Conservation (phyloP, 2,329 filamentous ascomycete species). For the Ophiostoma fasciatum region DNA sequence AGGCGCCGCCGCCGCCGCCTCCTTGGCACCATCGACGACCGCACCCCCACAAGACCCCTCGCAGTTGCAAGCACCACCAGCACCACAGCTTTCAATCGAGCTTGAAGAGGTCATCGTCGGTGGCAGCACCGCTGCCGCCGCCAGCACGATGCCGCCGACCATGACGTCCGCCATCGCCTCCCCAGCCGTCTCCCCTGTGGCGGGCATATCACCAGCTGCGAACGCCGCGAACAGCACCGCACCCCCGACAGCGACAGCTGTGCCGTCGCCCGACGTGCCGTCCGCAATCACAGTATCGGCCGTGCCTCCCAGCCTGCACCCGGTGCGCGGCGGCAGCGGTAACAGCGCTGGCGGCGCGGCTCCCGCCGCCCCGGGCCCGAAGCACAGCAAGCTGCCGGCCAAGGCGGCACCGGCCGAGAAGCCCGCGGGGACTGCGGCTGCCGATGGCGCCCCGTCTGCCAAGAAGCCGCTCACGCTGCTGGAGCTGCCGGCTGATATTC, state of each 20-base stretch:
- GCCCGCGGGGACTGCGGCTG: constrained; percentile 49
- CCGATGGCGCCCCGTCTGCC: constrained; percentile 29
- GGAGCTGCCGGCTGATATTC: constrained; percentile 62
- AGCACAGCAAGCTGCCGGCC: constrained; percentile 5
- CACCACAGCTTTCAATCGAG: background rate
- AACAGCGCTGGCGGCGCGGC: background rate
- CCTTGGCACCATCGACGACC: no score
- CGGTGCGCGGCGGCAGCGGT: constrained; percentile 1
- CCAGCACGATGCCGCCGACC: constrained; percentile 3
- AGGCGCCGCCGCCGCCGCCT: no score
- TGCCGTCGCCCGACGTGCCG: background rate
- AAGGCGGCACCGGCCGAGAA: constrained; percentile 31
- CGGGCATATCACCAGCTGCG: background rate
- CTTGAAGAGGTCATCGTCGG: constrained; percentile 4
- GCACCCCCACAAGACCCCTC: no score
- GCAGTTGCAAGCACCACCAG: constrained; percentile 1
- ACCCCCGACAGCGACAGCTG: no score
- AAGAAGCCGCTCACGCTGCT: constrained; percentile 49
- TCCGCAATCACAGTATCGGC: background rate
- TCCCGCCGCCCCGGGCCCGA: background rate
- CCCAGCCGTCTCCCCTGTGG: background rate
- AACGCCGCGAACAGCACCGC: no score
- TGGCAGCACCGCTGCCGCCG: background rate
- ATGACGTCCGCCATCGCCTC: constrained; percentile 6
- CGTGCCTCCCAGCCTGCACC: background rate